Evolutionary conservation across 164 flowering plant genomes (phyloP), one percentile per base, ranked within the genome.

Genomic region (Magnolia sinica): DNA sequence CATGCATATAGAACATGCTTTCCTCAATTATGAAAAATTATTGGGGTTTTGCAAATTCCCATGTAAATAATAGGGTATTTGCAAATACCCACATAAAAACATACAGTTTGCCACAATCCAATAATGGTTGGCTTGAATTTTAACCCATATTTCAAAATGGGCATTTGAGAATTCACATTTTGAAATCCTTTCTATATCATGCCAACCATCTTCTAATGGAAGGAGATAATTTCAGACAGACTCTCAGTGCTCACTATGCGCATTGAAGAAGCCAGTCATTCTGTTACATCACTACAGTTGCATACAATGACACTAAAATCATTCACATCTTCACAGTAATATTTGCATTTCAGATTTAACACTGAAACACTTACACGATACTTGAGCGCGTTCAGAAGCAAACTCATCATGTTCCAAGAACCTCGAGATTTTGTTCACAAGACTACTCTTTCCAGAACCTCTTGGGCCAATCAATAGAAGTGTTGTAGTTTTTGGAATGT

Each of bases 391-490:
- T 59, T 80, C 88, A 24, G 93, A 31, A 11, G 85, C 79, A 81
- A 89, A 85, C 50, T 78, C 79, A 81, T 86, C 88, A 71, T 82
- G 85, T 73, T 91, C 95, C 71, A 94, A 83, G 74, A 85, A 85
- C 79, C 83, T 86, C 2, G 91, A 89, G 50, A 94, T 90, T 79
- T 79, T 85, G 78, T 94, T 92, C 45, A 94, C 79, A 74, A 94
- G 95, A 77, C 89, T 89, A 81, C 98, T 94, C 79, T 94, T 94
- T 52, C 98, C 98, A 45, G 95, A 91, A 68, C 94, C 90, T 80
- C 82, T 86, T 20, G 90, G 95, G 74, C 98, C 97, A 79, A 94
- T 67, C 75, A 94, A 70, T 72, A 92, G 3, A 14, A 94, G 87
- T 4, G 91, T 71, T 52, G 91, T 88, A 14, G 86, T 85, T 74